These are phyloP conservation scores for Populus deltoides DNA, from an alignment of 345 rosid species.

Conservation along the genomic window DNA sequence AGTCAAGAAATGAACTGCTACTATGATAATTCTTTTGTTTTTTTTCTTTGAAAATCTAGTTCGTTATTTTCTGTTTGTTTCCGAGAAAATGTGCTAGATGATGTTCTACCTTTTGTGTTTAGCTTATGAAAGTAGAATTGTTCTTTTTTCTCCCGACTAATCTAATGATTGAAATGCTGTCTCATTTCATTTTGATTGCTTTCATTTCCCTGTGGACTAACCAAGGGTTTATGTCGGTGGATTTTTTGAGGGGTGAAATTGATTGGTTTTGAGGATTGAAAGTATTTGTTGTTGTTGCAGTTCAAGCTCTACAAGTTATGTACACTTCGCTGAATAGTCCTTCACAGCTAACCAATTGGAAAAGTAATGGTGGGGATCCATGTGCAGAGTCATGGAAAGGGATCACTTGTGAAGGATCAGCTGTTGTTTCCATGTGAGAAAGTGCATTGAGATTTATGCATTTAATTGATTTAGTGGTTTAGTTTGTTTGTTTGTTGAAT, in stretches of 20 bases:
- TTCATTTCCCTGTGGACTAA: neutral
- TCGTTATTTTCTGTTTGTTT: constrained; percentile 26
- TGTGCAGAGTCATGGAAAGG: constrained; percentile 97
- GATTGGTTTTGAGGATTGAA: neutral
- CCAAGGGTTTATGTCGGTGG: neutral
- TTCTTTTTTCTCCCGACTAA: neutral
- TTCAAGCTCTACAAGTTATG: constrained; percentile 79
- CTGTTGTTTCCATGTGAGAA: constrained; percentile 79
- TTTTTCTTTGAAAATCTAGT: constrained; percentile 8
- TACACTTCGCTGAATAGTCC: constrained; percentile 78
- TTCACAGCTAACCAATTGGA: constrained; percentile 89
- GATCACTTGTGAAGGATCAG: constrained; percentile 75
- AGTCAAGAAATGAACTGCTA: constrained; percentile 10
- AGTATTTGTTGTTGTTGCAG: constrained; percentile 38
- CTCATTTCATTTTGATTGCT: neutral
- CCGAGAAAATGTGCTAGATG: constrained; percentile 27
- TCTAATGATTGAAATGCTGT: neutral
- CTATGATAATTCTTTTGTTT: neutral
- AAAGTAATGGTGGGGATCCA: constrained; percentile 78
- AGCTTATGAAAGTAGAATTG: neutral
- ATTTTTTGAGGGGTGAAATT: neutral
- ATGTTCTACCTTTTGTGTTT: neutral
- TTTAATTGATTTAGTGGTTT: neutral
- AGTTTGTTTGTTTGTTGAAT: constrained; percentile 6
- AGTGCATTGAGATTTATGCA: neutral